Conservation (phyloP, 2,329 filamentous ascomycete species). For the Tolypocladium cylindrosporum region DNA sequence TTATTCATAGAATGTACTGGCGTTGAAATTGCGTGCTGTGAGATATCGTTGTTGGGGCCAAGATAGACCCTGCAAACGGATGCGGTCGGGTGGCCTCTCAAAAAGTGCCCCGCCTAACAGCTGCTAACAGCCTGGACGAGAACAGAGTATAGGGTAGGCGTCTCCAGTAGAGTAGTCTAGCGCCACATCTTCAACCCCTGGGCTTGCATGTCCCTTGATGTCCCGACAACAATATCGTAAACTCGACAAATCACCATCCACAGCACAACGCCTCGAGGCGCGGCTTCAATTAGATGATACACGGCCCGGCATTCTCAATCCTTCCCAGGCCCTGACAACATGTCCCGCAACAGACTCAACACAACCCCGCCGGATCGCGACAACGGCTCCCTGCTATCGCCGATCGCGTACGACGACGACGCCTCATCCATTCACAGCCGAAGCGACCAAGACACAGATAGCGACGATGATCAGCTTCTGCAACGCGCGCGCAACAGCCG, state of each 20-base stretch:
- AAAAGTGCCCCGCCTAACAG: no score
- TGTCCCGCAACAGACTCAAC: constrained; percentile 10
- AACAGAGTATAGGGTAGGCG: no score
- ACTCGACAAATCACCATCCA: background rate
- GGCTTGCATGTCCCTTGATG: background rate
- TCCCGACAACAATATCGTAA: background rate
- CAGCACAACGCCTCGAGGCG: background rate
- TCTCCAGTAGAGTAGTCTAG: no score
- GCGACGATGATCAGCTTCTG: constrained; percentile 63
- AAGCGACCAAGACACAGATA: constrained; percentile 66
- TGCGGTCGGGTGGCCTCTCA: no score
- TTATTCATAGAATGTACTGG: no score
- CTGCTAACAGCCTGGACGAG: no score
- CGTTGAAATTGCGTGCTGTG: no score
- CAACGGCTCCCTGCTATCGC: constrained; percentile 46
- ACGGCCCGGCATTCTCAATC: background rate
- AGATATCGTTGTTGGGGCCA: no score
- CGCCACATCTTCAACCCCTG: background rate
- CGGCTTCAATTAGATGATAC: background rate
- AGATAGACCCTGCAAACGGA: no score
- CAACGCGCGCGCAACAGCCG: constrained; percentile 55
- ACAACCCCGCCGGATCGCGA: constrained; percentile 13
- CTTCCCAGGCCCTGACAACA: background rate
- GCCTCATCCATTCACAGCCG: constrained; percentile 55
- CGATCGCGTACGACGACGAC: constrained; percentile 57